These are phyloP conservation scores for Gossypium gossypioides DNA, from an alignment of 441 rosid species.

Conservation along the genomic window DNA sequence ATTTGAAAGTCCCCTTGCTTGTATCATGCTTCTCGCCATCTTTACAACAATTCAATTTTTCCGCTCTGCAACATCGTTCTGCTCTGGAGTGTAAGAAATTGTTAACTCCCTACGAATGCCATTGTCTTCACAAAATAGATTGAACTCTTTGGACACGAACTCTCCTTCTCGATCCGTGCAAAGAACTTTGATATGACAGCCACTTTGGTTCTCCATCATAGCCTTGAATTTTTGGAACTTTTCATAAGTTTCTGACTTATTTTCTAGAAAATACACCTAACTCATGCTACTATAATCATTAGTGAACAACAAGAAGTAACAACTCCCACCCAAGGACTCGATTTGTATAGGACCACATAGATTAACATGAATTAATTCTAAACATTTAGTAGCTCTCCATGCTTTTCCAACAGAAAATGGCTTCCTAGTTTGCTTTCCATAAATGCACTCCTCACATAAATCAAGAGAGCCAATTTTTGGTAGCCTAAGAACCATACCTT, in stretches of 20 bases:
- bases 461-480: background rate
- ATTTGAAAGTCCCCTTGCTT: no score
- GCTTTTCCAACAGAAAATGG: background rate
- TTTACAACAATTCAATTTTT: no score
- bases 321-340: background rate
- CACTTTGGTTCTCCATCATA: background rate
- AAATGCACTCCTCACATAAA: background rate
- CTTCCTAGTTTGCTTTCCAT: background rate
- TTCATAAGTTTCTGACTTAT: background rate
- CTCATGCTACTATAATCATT: background rate
- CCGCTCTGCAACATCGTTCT: no score
- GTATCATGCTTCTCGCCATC: no score
- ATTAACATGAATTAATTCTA: background rate
- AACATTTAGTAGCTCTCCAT: background rate
- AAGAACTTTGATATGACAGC: background rate
- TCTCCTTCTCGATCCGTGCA: background rate
- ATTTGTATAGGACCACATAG: background rate
- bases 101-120: no score
- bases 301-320: background rate
- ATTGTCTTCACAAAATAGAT: no score
- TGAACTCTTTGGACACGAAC: background rate
- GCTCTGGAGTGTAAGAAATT: no score
- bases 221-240: background rate
- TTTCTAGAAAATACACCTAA: background rate
- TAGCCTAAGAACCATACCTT: background rate